These are phyloP conservation scores for Wickerhamomyces bovis DNA, from an alignment of 805 yeast genomes.

Conservation along the genomic window DNA sequence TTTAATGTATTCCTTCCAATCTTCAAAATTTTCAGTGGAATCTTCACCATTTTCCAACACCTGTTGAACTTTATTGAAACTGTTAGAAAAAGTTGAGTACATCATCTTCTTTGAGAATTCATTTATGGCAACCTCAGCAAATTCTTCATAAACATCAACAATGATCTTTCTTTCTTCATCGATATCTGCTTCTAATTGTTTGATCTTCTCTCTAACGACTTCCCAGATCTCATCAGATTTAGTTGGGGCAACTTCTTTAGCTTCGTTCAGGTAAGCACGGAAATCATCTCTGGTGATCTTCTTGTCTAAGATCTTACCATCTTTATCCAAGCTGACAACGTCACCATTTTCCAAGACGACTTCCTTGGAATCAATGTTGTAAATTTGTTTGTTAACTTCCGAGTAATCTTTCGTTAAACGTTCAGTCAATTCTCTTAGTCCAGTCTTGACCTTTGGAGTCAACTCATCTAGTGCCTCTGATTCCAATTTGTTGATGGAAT, in stretches of 20 bases:
- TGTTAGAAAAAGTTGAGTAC: conserved; percentile 22
- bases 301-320: conserved; percentile 28
- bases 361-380: conserved; percentile 32
- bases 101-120: conserved; percentile 61
- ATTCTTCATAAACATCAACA: conserved; percentile 66
- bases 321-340: conserved; percentile 28
- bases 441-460: conserved; percentile 27
- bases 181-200: conserved; percentile 29
- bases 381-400: conserved; percentile 28
- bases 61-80: conserved; percentile 17
- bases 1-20: conserved; percentile 57
- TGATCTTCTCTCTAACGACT: conserved; percentile 26
- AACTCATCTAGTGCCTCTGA: conserved; percentile 21
- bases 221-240: conserved; percentile 29
- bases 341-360: conserved; percentile 28
- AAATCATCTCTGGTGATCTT: conserved; percentile 41
- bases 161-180: conserved; percentile 37
- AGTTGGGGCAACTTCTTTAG: conserved; percentile 25
- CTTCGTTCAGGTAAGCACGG: conserved; percentile 36
- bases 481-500: conserved; percentile 29
- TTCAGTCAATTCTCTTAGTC: conserved; percentile 29
- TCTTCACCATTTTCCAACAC: conserved; percentile 17
- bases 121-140: conserved; percentile 58
- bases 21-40: conserved; percentile 34
- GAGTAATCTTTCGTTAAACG: conserved; percentile 22